A percentile compares a stretch with the other conserved stretches of the same genome.
Conservation (phyloP, 129 eudicot genomes). For the Lactuca saligna region DNA sequence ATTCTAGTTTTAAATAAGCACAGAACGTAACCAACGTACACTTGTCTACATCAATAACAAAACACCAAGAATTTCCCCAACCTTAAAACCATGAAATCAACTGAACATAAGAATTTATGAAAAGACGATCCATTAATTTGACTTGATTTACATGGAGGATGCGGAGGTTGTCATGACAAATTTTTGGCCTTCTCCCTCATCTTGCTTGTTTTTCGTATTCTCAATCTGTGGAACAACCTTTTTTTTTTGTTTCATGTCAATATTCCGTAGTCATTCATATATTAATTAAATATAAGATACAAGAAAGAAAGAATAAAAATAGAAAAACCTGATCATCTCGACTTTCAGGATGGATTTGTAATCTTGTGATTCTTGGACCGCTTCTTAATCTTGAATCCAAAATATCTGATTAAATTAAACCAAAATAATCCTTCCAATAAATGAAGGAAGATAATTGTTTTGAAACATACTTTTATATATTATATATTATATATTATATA, state of each 20-base stretch:
- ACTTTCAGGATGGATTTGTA: neutral
- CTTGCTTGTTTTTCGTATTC: constrained; percentile 3
- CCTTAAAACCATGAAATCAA: neutral
- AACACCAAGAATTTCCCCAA: too few relatives aligned
- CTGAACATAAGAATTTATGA: neutral
- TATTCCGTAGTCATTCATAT: neutral
- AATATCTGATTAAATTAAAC: constrained; percentile 6
- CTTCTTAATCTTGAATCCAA: constrained; percentile 11
- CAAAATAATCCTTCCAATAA: neutral
- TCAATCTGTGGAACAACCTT: constrained; percentile 5
- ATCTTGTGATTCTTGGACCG: constrained; percentile 5
- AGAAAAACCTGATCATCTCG: constrained; percentile 12
- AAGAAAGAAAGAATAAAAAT: neutral
- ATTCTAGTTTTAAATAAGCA: neutral
- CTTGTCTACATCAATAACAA: neutral
- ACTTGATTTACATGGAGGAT: neutral
- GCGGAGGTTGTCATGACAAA: neutral
- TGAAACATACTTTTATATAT: too few relatives aligned
- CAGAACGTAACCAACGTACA: neutral
- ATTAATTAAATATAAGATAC: neutral
- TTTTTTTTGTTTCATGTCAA: neutral
- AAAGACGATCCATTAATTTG: neutral
- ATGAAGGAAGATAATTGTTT: neutral
- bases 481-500: too few relatives aligned
- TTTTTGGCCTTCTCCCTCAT: constrained; percentile 4